A percentile compares a stretch with the other conserved stretches of the same genome.
Conservation (phyloP, 2,329 filamentous ascomycete genomes). For the Graphilbum sp. region DNA sequence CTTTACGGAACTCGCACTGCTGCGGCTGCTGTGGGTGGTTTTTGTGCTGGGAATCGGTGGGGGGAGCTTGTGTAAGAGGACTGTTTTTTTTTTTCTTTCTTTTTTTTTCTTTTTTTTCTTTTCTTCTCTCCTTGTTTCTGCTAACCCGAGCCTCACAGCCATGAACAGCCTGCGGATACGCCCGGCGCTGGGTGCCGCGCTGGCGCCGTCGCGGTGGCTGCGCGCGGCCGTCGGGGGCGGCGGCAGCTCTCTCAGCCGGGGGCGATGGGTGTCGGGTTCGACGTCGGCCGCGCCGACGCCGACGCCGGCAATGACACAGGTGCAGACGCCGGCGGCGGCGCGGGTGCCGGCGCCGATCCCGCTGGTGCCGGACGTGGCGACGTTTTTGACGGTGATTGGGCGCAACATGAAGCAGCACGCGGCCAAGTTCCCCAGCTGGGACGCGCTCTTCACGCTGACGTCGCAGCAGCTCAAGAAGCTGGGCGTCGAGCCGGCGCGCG, state of each 20-base stretch:
- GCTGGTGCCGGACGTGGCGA: constrained; percentile 68
- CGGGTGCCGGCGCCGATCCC: constrained; percentile 54
- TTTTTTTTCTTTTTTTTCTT: no score
- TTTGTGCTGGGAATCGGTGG: no score
- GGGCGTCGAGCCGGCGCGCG: constrained; percentile 72
- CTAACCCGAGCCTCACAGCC: neutral
- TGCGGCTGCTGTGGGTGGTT: no score
- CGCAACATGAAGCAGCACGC: constrained; percentile 70
- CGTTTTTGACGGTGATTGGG: constrained; percentile 83
- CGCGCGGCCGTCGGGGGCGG: constrained; percentile 2
- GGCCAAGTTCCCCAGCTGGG: constrained; percentile 80
- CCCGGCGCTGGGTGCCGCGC: constrained; percentile 13
- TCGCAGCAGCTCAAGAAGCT: constrained; percentile 65
- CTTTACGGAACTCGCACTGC: no score
- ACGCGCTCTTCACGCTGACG: constrained; percentile 69
- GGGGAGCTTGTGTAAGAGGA: no score
- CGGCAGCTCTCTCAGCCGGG: no score
- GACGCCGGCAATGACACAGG: no score
- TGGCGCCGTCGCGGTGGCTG: constrained; percentile 8
- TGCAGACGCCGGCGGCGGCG: neutral
- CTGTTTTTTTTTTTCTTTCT: no score
- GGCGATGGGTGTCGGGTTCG: no score
- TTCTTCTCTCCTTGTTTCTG: neutral
- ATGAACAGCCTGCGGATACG: constrained; percentile 16
- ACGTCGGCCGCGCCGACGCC: neutral